Percentiles rank a stretch among this genome's conserved stretches.
Conservation (phyloP, 2,329 filamentous ascomycete species). For the Pezicula neosporulosa region DNA sequence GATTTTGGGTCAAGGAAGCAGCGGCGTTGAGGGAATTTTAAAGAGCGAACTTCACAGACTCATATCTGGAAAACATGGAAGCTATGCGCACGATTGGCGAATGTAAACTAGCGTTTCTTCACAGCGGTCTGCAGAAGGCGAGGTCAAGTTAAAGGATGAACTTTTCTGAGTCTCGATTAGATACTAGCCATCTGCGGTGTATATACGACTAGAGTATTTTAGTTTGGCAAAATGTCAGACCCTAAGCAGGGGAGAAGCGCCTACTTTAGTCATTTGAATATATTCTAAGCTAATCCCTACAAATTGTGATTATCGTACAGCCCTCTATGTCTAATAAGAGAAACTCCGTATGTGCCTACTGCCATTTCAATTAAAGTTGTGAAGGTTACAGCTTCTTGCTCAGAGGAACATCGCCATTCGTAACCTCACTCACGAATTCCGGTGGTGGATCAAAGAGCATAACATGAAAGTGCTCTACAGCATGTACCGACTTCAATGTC, state of each 20-base stretch:
- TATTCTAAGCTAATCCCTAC: not conserved
- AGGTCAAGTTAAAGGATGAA: too few relatives aligned
- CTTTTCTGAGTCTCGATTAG: too few relatives aligned
- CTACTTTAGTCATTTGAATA: not conserved
- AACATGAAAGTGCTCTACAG: conserved; percentile 92
- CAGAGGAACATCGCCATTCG: conserved; percentile 69
- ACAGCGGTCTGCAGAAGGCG: too few relatives aligned
- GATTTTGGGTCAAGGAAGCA: not conserved
- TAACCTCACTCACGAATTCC: conserved; percentile 66
- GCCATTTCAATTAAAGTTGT: not conserved
- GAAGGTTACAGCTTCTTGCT: conserved; percentile 35
- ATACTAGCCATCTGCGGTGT: too few relatives aligned
- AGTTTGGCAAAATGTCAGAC: too few relatives aligned
- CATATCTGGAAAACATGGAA: too few relatives aligned
- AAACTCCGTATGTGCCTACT: not conserved
- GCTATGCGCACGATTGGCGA: too few relatives aligned
- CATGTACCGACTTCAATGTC: conserved; percentile 77
- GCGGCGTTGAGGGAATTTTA: not conserved
- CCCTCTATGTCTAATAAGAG: not conserved
- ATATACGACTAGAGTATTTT: too few relatives aligned
- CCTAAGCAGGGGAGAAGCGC: too few relatives aligned
- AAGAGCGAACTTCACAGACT: too few relatives aligned
- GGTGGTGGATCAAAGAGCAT: conserved; percentile 79
- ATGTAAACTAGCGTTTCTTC: too few relatives aligned
- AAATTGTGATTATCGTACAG: not conserved